Conservation (phyloP, 2,329 filamentous ascomycete species). For the Remersonia thermophila region DNA sequence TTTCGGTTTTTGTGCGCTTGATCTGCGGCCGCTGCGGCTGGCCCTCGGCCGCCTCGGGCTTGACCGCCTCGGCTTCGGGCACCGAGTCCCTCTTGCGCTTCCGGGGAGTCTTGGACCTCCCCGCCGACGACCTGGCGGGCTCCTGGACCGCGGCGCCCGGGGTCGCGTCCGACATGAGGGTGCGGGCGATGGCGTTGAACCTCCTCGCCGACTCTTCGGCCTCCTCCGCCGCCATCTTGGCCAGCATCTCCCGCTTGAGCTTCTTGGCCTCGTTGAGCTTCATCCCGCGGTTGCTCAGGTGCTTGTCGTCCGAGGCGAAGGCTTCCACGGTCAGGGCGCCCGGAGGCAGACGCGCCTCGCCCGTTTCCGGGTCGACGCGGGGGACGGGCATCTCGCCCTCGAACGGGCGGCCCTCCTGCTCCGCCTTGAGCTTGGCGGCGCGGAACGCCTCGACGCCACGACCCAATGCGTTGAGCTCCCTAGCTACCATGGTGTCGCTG, state of each 20-base stretch:
- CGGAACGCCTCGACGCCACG: conserved; percentile 52
- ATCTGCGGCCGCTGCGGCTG: conserved; percentile 16
- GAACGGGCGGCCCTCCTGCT: conserved; percentile 52
- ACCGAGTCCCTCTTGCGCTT: conserved; percentile 26
- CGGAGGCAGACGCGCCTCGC: conserved; percentile 40
- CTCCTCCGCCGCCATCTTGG: conserved; percentile 49
- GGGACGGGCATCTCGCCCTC: conserved; percentile 31
- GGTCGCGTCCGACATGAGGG: conserved; percentile 17
- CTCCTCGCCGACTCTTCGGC: conserved; percentile 30
- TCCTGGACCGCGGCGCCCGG: conserved; percentile 6
- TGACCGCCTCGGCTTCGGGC: conserved; percentile 20
- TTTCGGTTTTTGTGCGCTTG: conserved; percentile 27
- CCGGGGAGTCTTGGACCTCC: conserved; percentile 16
- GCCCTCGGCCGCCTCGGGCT: conserved; percentile 14
- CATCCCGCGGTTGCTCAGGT: conserved; percentile 60
- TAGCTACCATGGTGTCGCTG: conserved; percentile 73
- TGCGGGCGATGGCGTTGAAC: conserved; percentile 20
- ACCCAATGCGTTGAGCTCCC: conserved; percentile 60
- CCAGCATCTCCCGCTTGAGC: conserved; percentile 53
- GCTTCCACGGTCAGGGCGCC: conserved; percentile 47
- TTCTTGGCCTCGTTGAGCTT: conserved; percentile 69
- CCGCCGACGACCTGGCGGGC: conserved; percentile 10
- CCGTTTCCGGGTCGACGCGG: conserved; percentile 37
- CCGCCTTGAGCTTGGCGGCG: conserved; percentile 50
- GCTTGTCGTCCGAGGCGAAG: conserved; percentile 47